These are phyloP conservation scores for Phoenix roebelenii DNA, from an alignment of 176 grass and related monocot genomes.

Conservation along the genomic window DNA sequence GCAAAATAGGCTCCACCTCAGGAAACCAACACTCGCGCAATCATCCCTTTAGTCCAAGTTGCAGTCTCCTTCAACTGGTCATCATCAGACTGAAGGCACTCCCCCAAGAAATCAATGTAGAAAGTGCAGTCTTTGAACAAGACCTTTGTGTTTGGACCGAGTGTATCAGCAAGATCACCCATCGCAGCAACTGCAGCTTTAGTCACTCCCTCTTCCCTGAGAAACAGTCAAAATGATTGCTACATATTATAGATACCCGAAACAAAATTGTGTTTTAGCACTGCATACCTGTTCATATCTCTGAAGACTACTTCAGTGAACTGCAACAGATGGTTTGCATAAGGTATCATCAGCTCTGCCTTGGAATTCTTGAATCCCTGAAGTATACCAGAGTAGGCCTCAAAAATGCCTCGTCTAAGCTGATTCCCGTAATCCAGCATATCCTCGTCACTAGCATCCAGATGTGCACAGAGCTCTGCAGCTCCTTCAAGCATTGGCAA, in stretches of 20 bases:
- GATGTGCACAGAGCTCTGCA: constrained; percentile 44
- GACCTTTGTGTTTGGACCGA: constrained; percentile 53
- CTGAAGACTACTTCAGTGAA: constrained; percentile 70
- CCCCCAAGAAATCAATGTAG: constrained; percentile 59
- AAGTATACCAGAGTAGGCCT: constrained; percentile 87
- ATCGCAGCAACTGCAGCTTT: constrained; percentile 75
- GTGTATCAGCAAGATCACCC: constrained; percentile 66
- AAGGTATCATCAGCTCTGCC: constrained; percentile 65
- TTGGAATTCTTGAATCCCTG: constrained; percentile 78
- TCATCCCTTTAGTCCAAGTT: constrained; percentile 54
- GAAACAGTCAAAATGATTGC: not conserved
- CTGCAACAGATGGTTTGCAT: constrained; percentile 52
- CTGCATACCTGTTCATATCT: constrained; percentile 49
- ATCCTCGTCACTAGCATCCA: constrained; percentile 71
- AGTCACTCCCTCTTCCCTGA: constrained; percentile 73
- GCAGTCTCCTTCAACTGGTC: constrained; percentile 71
- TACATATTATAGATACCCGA: not conserved
- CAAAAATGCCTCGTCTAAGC: constrained; percentile 70
- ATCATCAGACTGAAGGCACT: constrained; percentile 51
- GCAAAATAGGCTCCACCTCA: constrained; percentile 16
- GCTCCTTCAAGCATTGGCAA: constrained; percentile 83
- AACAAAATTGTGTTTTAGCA: constrained; percentile 7
- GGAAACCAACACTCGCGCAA: constrained; percentile 54
- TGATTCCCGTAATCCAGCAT: constrained; percentile 79
- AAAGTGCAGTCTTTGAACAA: constrained; percentile 51